A percentile compares a stretch with the other conserved stretches of the same genome.
phyloP scores from a whole-genome alignment of 192 early-diverging fungal species.

The Umbelopsis sp. region DNA sequence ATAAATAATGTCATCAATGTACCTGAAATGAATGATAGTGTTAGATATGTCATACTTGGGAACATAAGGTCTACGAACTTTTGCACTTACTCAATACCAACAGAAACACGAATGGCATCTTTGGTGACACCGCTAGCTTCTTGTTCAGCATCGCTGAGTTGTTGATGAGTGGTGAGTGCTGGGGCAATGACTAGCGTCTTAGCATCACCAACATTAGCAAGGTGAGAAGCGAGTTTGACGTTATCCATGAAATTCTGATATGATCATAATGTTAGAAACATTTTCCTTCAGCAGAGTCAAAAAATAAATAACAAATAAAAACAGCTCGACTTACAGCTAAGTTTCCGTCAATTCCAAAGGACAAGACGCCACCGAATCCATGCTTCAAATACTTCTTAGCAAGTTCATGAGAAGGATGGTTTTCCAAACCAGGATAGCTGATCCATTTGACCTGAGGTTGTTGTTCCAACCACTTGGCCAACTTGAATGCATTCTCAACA shows the following conservation, averaged over 20 bases:
- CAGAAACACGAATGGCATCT: constrained; percentile 82
- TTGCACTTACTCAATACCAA: constrained; percentile 77
- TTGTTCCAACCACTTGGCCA: constrained; percentile 79
- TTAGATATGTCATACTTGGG: background rate
- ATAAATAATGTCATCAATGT: constrained; percentile 71
- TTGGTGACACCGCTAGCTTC: constrained; percentile 71
- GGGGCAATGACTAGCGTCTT: constrained; percentile 89
- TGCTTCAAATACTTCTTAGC: constrained; percentile 83
- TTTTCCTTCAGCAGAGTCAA: background rate
- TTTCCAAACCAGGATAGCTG: constrained; percentile 82
- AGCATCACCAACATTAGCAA: constrained; percentile 95
- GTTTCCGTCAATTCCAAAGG: constrained; percentile 67
- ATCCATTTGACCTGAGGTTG: constrained; percentile 83
- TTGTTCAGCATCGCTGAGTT: constrained; percentile 83
- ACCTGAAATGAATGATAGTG: constrained; percentile 22
- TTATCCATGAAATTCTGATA: constrained; percentile 68
- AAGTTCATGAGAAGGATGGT: constrained; percentile 74
- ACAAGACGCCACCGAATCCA: constrained; percentile 88
- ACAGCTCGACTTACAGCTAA: constrained; percentile 9
- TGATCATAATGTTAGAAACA: background rate
- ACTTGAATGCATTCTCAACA: constrained; percentile 72
- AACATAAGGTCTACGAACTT: constrained; percentile 1
- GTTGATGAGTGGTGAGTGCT: constrained; percentile 85
- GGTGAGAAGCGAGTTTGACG: constrained; percentile 82
- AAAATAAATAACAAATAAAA: background rate